Base-by-base conservation (phyloP, 2,329 filamentous ascomycete species). In the Xylariales sp. region DNA sequence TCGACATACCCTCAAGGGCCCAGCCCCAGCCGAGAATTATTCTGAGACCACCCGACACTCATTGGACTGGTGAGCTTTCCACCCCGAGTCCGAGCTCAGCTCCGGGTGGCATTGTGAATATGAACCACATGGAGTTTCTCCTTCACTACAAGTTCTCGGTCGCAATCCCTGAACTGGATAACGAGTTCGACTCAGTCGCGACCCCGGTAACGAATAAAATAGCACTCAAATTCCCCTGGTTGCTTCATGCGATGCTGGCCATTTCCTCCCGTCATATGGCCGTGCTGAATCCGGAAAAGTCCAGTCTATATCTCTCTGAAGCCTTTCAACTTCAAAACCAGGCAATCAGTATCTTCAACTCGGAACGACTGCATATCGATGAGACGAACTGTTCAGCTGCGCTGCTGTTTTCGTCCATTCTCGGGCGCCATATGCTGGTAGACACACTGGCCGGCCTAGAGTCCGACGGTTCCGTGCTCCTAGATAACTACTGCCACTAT, bases 171-270 rank as follows among this genome's bases (percentile, higher is more conserved):
- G 68, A 73, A 39, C 60, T 70, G 9, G 55, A 71, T 55, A 62
- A 71, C 18, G 60, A 62, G 4, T 55, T 62, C n/a, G 61, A 49
- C 14, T 10, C 49, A 62, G 66, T 28, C 61, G 76, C 54, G 34
- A 65, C 23, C 18, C 41, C 75, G 3, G 70, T 71, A 5, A 60
- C 80, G 3, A 71, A 73, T 53, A 62, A 34, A 23, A 62, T 64
- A 5, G 72, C 68, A 9, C 67, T 80, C 2, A 63, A 73, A 5
- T 66, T 71, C 1, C 78, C 79, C 1, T 81, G 78, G 63, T 75
- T 82, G 34, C 69, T 82, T 57, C 73, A 81, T 67, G 71, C 78
- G 62, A 59, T 81, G 9, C 75, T 81, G 16, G 78, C 79, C 32
- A 77, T 80, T 46, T 79, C 79, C 14, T 76, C 80, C 1, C 75